Base-by-base conservation (phyloP, 805 yeast genomes). In the Lipomyces spencermartinsiae region DNA sequence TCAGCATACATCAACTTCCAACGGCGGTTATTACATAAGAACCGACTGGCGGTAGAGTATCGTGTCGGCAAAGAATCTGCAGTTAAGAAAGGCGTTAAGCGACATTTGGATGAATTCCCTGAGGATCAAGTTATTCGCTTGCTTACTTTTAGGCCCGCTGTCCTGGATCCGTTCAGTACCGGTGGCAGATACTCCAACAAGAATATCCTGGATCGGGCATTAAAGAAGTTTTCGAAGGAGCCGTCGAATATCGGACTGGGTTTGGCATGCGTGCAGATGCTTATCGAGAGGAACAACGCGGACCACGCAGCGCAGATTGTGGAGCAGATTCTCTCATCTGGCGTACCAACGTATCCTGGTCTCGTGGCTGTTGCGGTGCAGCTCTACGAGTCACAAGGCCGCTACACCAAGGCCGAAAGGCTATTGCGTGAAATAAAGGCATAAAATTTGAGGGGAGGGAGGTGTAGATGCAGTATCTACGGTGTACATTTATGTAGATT, bases 311-410 rank as follows among this genome's bases (percentile, higher is more conserved):
- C 79, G 74, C 71, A 70, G 71, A 65, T 69, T 72, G 54, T 70
- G 46, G 69, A 70, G 54, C 35, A 59, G 9, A 70, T 73, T 56
- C 63, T 46, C 14, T 43, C 51, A 35, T 65, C 35, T n/a, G 70
- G 62, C 5, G 65, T 49, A 8, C 39, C 51, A 4, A 62, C 59
- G 43, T 65, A 58, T 39, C 70, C 91, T 2, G 85, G 86, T 3
- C 75, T 89, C 58, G 79, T 84, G 53, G 85, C 87, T 34, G 77
- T 83, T 4, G 76, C 87, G 35, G 79, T 84, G 9, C 80, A 85
- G 14, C 74, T 88, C 6, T 86, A 84, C 75, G 89, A 85, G 69
- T 68, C 76, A 12, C 76, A 82, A 57, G 83, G 84, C 56, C 79
- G 84, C 58, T 75, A 75, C 35, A 75, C 75, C 58, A 75, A 79